Base-by-base conservation (phyloP, 371 early-diverging fungal species). In the Mortierella sp. region DNA sequence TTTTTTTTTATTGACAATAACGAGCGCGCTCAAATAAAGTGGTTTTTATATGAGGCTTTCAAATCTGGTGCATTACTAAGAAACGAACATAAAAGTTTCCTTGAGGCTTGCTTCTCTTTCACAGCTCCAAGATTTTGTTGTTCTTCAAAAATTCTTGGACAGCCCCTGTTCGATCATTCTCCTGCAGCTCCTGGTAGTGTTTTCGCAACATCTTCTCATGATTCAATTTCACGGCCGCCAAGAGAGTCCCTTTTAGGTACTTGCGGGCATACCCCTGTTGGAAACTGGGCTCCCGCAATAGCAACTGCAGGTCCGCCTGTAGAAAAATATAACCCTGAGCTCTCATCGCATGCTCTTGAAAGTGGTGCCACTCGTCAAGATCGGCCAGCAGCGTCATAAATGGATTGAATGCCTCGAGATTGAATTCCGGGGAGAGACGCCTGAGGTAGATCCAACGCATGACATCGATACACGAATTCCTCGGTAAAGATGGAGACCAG, bases 371-470 rank as follows among this genome's bases (percentile, higher is more conserved):
- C 18, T 62, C 40, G 2, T 18, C 47, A 9, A 68, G 52, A 1
- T 37, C n/a, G 1, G 14, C 39, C 18, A 68, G 35, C 14, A 68
- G 28, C 10, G 52, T n/a, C 62, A 68, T 67, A 35, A 59, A 67
- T 49, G 58, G 49, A 20, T 67, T 59, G 51, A 67, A 67, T 5
- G 10, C 9, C 1, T 10, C 10, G 22, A 67, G 22, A 30, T 47
- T 11, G 24, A 60, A 59, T 12, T 8, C 49, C 0, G 62, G 62
- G 9, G 62, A 22, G 16, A 51, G 37, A 8, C 51, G 24, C 9
- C 26, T 16, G 16, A 58, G 40, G 24, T 68, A 68, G 40, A 68
- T 39, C 69, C 62, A 68, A 26, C 39, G 51, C 51, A 68, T 68
- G 62, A 68, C 60, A n/a, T 51, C 24, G 54, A 18, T 22, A 24